phyloP scores from a whole-genome alignment of 2,329 filamentous ascomycete species.

The Colletotrichum eremochloae region DNA sequence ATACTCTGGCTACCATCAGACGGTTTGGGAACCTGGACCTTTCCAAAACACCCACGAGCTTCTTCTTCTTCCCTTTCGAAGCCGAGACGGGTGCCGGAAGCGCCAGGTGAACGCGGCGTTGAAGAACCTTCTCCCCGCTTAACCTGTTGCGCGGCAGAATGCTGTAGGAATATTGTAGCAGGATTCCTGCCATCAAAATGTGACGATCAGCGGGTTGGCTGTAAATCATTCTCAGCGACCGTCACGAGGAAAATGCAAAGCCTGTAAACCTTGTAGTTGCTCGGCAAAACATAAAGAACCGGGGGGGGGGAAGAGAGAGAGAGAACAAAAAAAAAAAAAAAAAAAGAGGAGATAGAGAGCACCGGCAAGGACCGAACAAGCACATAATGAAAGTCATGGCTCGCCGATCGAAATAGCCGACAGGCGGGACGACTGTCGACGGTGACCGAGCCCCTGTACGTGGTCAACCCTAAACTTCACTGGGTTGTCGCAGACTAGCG shows the following conservation, averaged over 20 bases:
- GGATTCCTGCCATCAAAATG: slow-evolving; percentile 15
- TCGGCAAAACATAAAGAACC: neutral
- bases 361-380: neutral
- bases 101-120: slow-evolving; percentile 1
- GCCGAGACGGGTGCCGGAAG: slow-evolving; percentile 9
- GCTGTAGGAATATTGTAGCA: neutral
- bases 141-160: neutral
- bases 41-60: slow-evolving; percentile 29
- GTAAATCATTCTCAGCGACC: neutral
- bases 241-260: neutral
- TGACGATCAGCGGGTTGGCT: neutral
- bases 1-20: slow-evolving; percentile 11
- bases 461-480: slow-evolving; percentile 22
- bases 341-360: no score
- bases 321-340: no score
- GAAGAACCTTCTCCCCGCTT: neutral
- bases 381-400: neutral
- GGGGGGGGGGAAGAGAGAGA: neutral
- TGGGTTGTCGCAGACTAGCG: slow-evolving; percentile 22
- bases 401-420: neutral
- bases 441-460: slow-evolving; percentile 4
- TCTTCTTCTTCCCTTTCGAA: neutral
- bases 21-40: slow-evolving; percentile 5
- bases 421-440: slow-evolving; percentile 8
- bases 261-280: neutral